Conservation (phyloP, 352 stramenopile genomes). For the Peronosclerospora sorghi region DNA sequence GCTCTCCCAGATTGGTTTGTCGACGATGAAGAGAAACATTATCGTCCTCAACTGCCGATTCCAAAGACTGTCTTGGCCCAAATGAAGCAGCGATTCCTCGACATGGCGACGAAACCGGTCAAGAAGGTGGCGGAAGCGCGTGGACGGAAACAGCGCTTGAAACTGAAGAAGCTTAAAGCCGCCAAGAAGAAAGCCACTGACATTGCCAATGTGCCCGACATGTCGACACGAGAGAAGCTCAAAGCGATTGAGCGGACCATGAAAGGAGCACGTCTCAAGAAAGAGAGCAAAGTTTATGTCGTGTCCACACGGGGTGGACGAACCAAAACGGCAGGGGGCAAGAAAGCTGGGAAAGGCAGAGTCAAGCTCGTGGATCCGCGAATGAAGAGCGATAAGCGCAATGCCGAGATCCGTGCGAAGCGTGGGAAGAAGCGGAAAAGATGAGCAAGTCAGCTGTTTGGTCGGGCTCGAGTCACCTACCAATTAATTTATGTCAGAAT, state of each 20-base stretch:
- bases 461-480: slow-evolving; percentile 15
- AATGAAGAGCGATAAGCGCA: slow-evolving; percentile 96
- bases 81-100: slow-evolving; percentile 96
- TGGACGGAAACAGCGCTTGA: slow-evolving; percentile 89
- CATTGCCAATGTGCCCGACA: slow-evolving; percentile 92
- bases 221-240: slow-evolving; percentile 96
- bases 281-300: slow-evolving; percentile 95
- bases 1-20: slow-evolving; percentile 97
- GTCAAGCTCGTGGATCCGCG: slow-evolving; percentile 97
- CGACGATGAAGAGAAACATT: slow-evolving; percentile 94
- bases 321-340: slow-evolving; percentile 45
- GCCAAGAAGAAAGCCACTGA: slow-evolving; percentile 97
- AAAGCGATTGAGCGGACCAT: slow-evolving; percentile 97
- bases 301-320: slow-evolving; percentile 74
- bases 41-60: slow-evolving; percentile 96
- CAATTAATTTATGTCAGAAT: slow-evolving; percentile 39
- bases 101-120: slow-evolving; percentile 94
- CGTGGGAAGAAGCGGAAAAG: slow-evolving; percentile 82
- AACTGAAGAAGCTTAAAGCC: slow-evolving; percentile 91
- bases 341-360: slow-evolving; percentile 76
- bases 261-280: slow-evolving; percentile 83
- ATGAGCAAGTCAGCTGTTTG: slow-evolving; percentile 20
- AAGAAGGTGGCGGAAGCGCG: slow-evolving; percentile 98
- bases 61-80: slow-evolving; percentile 93
- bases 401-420: slow-evolving; percentile 71